Base-by-base conservation (phyloP, 805 yeast genomes). In the Ogataea salicorniae region DNA sequence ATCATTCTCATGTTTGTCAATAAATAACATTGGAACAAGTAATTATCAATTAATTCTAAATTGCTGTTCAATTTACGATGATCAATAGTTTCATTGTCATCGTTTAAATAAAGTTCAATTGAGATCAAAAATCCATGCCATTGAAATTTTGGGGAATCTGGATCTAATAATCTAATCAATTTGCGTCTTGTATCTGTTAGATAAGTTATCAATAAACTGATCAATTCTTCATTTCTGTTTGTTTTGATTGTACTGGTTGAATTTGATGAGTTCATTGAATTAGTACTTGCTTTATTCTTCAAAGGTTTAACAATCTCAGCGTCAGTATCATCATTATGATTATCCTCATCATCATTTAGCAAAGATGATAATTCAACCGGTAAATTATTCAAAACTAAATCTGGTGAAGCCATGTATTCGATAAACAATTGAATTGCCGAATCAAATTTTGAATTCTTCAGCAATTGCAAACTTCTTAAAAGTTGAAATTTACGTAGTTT, bases 1-100 rank as follows among this genome's bases (percentile, higher is more conserved):
- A 92, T 76, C 61, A 92, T 72, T 51, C 84, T 76, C 0, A 87
- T 86, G 46, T 80, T 79, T 31, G 79, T 78, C n/a, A 80, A 61
- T 48, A 81, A 70, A 60, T 94, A 92, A 50, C 94, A 79, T 44
- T 79, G 72, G 57, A 92, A 88, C 17, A 94, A 70, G 1, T 88
- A 74, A 0, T 96, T 85, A 59, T 92, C 99, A 2, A 94, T 77
- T 1, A 76, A 49, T 5, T 58, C 59, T 5, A 72, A 60, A 41
- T 79, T 66, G 11, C 71, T 62, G 0, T 77, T 75, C 20, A 68
- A 56, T 8, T 54, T 50, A 1, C 49, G 46, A 26, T 48, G 46
- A 7, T 47, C 46, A 3, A 39, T 37, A 1, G 41, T 15, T 17
- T 52, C 49, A 22, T 49, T 50, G 14, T 43, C 39, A 13, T 59